phyloP scores from a whole-genome alignment of 176 grass and related monocot species.

The Dactylis glomerata region DNA sequence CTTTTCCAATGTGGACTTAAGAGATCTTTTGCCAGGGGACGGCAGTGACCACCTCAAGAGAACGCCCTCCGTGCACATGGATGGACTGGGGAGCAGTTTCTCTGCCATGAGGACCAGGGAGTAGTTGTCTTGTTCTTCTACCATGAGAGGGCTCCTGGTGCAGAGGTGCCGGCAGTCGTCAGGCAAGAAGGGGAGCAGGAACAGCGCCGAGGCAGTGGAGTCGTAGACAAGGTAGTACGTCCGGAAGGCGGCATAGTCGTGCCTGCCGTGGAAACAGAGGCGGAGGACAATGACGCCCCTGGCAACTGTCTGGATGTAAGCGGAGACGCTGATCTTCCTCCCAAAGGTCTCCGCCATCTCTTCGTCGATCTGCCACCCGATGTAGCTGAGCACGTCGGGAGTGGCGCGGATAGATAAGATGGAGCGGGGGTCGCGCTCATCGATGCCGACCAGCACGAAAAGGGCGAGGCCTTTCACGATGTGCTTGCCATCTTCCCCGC shows the following conservation, averaged over 20 bases:
- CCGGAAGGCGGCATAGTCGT: too few relatives aligned
- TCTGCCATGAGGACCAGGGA: too few relatives aligned
- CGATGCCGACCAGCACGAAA: not conserved
- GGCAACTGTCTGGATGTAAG: not conserved
- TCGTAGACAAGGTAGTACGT: not conserved
- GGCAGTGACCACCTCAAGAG: too few relatives aligned
- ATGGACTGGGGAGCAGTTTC: too few relatives aligned
- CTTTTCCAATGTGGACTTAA: too few relatives aligned
- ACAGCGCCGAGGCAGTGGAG: not conserved
- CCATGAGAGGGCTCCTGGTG: not conserved
- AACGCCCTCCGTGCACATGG: too few relatives aligned
- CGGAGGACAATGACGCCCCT: not conserved
- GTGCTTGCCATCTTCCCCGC: not conserved
- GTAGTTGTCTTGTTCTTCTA: too few relatives aligned
- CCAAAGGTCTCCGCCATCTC: not conserved
- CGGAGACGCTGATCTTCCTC: not conserved
- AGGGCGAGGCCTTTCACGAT: not conserved
- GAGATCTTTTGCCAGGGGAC: too few relatives aligned
- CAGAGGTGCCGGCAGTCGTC: not conserved
- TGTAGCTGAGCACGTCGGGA: not conserved
- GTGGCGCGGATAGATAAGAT: not conserved
- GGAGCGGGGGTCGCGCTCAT: not conserved
- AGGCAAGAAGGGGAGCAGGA: not conserved
- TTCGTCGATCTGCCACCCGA: not conserved
- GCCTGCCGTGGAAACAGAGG: not conserved